phyloP scores from a whole-genome alignment of 805 yeast species.

The Yamadazyma philogaea region DNA sequence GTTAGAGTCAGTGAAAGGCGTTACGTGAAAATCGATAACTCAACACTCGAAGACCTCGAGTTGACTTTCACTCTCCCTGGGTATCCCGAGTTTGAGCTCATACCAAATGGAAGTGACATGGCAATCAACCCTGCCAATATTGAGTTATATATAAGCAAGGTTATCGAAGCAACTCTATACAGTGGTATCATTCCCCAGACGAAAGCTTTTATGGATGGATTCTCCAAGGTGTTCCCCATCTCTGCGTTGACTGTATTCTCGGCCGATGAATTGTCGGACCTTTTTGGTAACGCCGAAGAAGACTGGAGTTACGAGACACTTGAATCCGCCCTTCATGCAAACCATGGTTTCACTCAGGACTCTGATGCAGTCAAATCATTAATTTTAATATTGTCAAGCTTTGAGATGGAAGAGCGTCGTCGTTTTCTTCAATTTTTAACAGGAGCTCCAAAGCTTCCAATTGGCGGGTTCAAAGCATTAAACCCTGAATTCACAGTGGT shows the following conservation, averaged over 20 bases:
- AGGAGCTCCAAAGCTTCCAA: conserved; percentile 89
- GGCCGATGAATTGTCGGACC: conserved; percentile 64
- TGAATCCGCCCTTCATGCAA: conserved; percentile 64
- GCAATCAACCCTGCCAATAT: conserved; percentile 53
- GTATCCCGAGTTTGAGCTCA: conserved; percentile 54
- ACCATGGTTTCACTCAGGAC: conserved; percentile 82
- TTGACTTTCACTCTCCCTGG: conserved; percentile 80
- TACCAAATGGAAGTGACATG: conserved; percentile 52
- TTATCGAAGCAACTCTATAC: conserved; percentile 58
- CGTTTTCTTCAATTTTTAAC: conserved; percentile 82
- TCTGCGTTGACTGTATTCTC: conserved; percentile 67
- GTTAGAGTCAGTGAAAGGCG: conserved; percentile 15
- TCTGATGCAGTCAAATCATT: conserved; percentile 61
- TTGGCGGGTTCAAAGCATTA: conserved; percentile 86
- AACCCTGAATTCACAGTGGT: conserved; percentile 87
- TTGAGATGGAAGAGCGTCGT: conserved; percentile 56
- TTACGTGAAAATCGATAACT: conserved; percentile 27
- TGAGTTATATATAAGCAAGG: conserved; percentile 51
- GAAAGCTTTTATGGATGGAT: conserved; percentile 71
- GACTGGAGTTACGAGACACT: conserved; percentile 79
- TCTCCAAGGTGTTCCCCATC: conserved; percentile 78
- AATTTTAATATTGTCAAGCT: conserved; percentile 57
- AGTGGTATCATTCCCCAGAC: conserved; percentile 65
- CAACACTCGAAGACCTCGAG: conserved; percentile 51
- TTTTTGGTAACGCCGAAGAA: conserved; percentile 78